A percentile compares a stretch with the other conserved stretches of the same genome.
phyloP scores from a whole-genome alignment of 169 alveolate genomes.

The Cryptosporidium canis region DNA sequence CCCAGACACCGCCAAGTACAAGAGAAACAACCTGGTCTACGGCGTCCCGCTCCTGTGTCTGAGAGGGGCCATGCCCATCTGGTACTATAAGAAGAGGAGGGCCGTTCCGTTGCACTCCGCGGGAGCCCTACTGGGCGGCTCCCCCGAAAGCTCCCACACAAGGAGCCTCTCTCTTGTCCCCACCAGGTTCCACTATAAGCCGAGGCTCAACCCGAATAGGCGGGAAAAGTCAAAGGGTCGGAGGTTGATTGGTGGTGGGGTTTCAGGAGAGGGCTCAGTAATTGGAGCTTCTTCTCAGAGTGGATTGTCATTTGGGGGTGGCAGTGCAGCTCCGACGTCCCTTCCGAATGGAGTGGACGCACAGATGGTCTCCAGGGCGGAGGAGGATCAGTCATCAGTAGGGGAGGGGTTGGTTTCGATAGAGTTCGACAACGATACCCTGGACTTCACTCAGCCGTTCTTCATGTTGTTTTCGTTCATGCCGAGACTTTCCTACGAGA shows the following conservation, averaged over 20 bases:
- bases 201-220: slow-evolving; percentile 43
- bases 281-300: background rate
- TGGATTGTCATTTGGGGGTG: background rate
- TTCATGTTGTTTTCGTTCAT: slow-evolving; percentile 31
- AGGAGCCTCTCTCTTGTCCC: slow-evolving; percentile 42
- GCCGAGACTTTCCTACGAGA: slow-evolving; percentile 25
- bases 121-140: background rate
- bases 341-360: slow-evolving; percentile 17
- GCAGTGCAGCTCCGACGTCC: background rate
- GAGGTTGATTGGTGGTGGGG: background rate
- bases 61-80: slow-evolving; percentile 45
- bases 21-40: slow-evolving; percentile 27
- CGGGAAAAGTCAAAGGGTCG: slow-evolving; percentile 30
- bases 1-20: slow-evolving; percentile 41
- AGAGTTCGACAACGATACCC: slow-evolving; percentile 49
- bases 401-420: slow-evolving; percentile 32
- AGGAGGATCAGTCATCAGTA: background rate
- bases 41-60: slow-evolving; percentile 33
- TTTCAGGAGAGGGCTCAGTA: background rate
- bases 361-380: slow-evolving; percentile 3
- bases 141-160: background rate
- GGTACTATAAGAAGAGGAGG: slow-evolving; percentile 15
- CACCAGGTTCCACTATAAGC: slow-evolving; percentile 37
- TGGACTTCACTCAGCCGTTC: slow-evolving; percentile 65
- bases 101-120: background rate